phyloP scores from a whole-genome alignment of 495 filamentous ascomycete species.

The Penicillium samsonianum region DNA sequence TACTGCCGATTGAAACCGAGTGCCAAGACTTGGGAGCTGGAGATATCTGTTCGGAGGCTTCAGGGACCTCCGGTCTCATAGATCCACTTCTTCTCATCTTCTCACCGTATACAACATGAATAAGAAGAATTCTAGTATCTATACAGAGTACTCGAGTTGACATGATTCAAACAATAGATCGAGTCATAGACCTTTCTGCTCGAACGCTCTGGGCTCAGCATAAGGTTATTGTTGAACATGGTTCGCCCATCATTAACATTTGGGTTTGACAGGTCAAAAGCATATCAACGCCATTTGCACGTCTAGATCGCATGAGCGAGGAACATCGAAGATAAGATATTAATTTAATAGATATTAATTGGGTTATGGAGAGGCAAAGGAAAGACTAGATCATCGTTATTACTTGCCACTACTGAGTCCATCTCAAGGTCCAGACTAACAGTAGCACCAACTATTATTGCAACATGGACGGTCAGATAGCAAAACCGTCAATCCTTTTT shows the following conservation, averaged over 20 bases:
- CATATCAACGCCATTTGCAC: too few relatives aligned
- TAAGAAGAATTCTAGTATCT: not conserved
- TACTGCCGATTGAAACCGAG: constrained; percentile 21
- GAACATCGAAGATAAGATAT: too few relatives aligned
- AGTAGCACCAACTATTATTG: not conserved
- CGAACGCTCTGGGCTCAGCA: too few relatives aligned
- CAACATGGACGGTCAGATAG: not conserved
- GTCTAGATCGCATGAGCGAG: too few relatives aligned
- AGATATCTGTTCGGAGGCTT: constrained; percentile 1
- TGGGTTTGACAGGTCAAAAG: not conserved
- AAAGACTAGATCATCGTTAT: not conserved
- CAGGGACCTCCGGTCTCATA: not conserved
- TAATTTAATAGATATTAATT: too few relatives aligned
- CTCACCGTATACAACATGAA: not conserved
- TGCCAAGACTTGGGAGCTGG: constrained; percentile 10
- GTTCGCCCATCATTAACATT: constrained; percentile 4
- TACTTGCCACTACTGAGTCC: not conserved
- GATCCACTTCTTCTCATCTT: constrained; percentile 1
- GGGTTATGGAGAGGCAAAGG: too few relatives aligned
- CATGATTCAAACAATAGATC: too few relatives aligned
- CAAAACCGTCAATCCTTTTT: not conserved
- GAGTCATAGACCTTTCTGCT: too few relatives aligned
- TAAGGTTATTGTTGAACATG: constrained; percentile 9
- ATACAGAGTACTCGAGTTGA: not conserved
- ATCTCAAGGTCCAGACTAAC: not conserved